A percentile compares a stretch with the other conserved stretches of the same genome.
phyloP scores from a whole-genome alignment of 2,329 filamentous ascomycete genomes.

The Fusarium foetens region DNA sequence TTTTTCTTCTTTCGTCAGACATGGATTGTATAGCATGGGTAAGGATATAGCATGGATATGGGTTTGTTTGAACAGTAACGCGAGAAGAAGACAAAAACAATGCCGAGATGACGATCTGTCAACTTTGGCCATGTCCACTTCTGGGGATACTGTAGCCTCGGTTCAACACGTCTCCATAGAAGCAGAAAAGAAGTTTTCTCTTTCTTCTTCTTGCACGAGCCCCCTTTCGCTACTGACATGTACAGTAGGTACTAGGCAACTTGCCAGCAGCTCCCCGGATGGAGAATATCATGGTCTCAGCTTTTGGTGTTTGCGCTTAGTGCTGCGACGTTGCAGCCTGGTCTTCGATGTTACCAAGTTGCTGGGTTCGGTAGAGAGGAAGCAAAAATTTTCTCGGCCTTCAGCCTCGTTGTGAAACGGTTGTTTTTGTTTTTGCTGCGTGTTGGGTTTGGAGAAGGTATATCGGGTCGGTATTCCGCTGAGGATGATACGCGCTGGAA shows the following conservation, averaged over 20 bases:
- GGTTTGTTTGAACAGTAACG: background rate
- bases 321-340: slow-evolving; percentile 24
- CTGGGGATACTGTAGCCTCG: slow-evolving; percentile 1
- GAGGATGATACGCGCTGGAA: slow-evolving; percentile 1
- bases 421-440: background rate
- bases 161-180: background rate
- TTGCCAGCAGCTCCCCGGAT: slow-evolving; percentile 7
- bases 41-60: background rate
- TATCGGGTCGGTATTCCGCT: slow-evolving; percentile 1
- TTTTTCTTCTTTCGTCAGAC: slow-evolving; percentile 5
- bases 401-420: slow-evolving; percentile 25
- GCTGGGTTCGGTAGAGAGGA: slow-evolving; percentile 17
- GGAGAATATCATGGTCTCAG: slow-evolving; percentile 7
- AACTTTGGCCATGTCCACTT: background rate
- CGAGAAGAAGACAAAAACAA: slow-evolving; percentile 10
- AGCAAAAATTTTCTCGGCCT: background rate
- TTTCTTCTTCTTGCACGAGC: background rate
- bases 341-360: slow-evolving; percentile 19
- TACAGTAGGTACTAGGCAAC: background rate
- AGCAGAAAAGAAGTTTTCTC: slow-evolving; percentile 4
- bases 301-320: slow-evolving; percentile 14
- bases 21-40: background rate
- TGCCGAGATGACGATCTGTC: slow-evolving; percentile 20
- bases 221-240: background rate
- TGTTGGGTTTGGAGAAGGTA: background rate